Evolutionary conservation across 441 rosid species (phyloP), one percentile per base, ranked within the genome.

Genomic region (Raphanus hybrid): DNA sequence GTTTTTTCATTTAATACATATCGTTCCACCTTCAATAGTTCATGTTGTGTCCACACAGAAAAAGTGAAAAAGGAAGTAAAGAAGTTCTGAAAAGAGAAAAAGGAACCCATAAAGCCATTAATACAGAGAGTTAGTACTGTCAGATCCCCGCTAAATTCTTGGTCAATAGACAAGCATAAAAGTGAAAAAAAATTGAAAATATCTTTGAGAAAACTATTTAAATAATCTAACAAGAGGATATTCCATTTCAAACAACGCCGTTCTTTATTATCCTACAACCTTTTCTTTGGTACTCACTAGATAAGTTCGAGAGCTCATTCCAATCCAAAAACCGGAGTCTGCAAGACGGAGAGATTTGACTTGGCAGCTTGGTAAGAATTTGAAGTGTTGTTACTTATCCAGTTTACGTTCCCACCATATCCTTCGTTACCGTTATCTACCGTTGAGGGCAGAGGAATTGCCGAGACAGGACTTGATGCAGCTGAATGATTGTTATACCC

Each of bases 281-380:
- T 68, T 41, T 18, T 70, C 9, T 39, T 8, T 3, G 16, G 6
- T 11, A 43, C 63, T 2, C 57, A 14, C 48, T 59, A 32, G 10
- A 59, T 0, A 12, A 18, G 55, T 5, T 65, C 2, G 27, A 76
- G 78, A 77, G 39, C 82, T 94, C 92, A 92, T 83, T 94, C 98
- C 84, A 88, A 86, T 23, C 98, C 92, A 84, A 90, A 90, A 72
- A 94, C 90, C 11, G 97, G 93, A 29, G 93, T 90, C 91, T 89
- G 94, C 81, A 89, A 88, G 79, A 87, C 84, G 18, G 93, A 86
- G 34, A 92, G 80, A 74, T 76, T 87, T 3, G 91, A 74, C 85
- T 94, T 92, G 66, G 87, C 88, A 82, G 88, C 43, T 80, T 86
- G 91, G 73, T 85, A 84, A 58, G 89, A 35, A 70, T 60, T 79